phyloP scores from a whole-genome alignment of 495 filamentous ascomycete species.

The Terfezia boudieri region DNA sequence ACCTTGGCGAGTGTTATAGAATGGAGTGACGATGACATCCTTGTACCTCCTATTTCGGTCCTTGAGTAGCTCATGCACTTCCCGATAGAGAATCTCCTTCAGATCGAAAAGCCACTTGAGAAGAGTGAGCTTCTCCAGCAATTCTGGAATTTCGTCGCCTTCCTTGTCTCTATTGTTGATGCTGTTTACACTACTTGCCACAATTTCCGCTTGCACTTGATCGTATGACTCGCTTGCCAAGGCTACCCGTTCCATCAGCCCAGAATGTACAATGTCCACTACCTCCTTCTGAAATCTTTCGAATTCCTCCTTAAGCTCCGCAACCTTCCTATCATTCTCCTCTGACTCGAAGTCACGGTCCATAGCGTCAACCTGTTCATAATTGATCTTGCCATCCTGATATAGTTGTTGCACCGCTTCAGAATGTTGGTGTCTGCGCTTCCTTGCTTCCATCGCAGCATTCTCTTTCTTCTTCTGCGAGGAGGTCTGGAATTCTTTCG shows the following conservation, averaged over 20 bases:
- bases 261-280: constrained; percentile 28
- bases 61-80: constrained; percentile 59
- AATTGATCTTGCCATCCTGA: constrained; percentile 10
- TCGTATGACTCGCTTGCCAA: constrained; percentile 15
- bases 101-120: constrained; percentile 96
- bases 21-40: constrained; percentile 56
- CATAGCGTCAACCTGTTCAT: constrained; percentile 11
- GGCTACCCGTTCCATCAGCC: constrained; percentile 14
- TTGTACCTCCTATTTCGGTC: constrained; percentile 73
- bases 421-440: constrained; percentile 14
- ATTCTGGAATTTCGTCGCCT: constrained; percentile 82
- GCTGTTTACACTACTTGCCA: background rate
- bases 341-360: constrained; percentile 16
- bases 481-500: constrained; percentile 30
- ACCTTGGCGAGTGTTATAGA: constrained; percentile 42
- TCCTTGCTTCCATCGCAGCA: constrained; percentile 9
- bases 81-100: constrained; percentile 61
- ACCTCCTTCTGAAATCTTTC: constrained; percentile 82
- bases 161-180: constrained; percentile 41
- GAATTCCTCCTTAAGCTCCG: constrained; percentile 58
- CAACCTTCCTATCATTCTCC: background rate
- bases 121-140: constrained; percentile 79
- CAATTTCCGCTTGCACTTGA: constrained; percentile 11
- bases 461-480: constrained; percentile 11
- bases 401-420: constrained; percentile 18